Evolutionary conservation across 345 rosid species (phyloP), one percentile per base, ranked within the genome.

Genomic region (Psidium guajava): DNA sequence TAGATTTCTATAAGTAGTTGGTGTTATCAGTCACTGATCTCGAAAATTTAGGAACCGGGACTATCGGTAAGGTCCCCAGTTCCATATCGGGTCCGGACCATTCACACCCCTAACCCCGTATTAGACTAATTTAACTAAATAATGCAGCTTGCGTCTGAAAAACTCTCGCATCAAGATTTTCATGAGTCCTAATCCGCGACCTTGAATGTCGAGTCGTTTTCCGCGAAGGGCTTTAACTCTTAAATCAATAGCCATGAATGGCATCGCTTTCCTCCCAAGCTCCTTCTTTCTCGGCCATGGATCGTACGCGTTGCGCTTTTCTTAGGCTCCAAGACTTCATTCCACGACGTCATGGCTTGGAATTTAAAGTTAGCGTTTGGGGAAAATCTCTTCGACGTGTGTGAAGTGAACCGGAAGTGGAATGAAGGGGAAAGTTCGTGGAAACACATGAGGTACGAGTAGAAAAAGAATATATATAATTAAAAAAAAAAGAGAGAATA

Each of bases 221-320:
- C 47, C 18, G 22, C 44, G 24, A 0, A 0, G 15, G n/a, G n/a
- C n/a, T n/a, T n/a, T n/a, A n/a, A n/a, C n/a, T 18, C 3, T 32
- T 27, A 16, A 64, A 32, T 16, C 44, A 16, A 16, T 32, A 4
- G 75, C 75, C 75, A 16, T 32, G 49, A 47, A 47, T 47, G 44
- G 44, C 47, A 8, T 36, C 77, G 0, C 3, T 9, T 32, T 69
- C 40, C 24, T 69, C 40, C 77, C 2, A 22, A n/a, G n/a, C 3
- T 10, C 24, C 12, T 32, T 64, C 77, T 64, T 32, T 64, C 44
- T 20, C 5, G 77, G 77, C 44, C 77, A 3, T 64, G 20, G 44
- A 32, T 32, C 77, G 44, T 20, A 64, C 77, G 32, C 77, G 77
- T 69, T 69, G 24, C 32, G 77, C 77, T 4, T 40, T 36, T 69